These are phyloP conservation scores for Rhazya stricta DNA, from an alignment of 257 asterid genomes.

Conservation along the genomic window DNA sequence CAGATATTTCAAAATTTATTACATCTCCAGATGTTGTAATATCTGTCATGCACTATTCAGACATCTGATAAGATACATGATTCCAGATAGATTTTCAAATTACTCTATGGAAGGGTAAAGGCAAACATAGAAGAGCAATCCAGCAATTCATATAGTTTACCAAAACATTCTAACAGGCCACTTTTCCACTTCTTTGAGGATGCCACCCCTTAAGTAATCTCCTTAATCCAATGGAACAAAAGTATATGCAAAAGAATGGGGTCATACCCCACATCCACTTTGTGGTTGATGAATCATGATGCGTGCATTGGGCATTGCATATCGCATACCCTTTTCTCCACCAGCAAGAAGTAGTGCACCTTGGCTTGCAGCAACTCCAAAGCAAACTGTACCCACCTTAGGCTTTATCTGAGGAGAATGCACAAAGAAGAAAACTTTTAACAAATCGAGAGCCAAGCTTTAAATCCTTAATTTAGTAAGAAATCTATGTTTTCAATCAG, in stretches of 20 bases:
- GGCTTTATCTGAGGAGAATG: slow-evolving; percentile 73
- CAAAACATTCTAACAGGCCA: background rate
- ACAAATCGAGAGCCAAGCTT: slow-evolving; percentile 14
- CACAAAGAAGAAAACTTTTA: slow-evolving; percentile 10
- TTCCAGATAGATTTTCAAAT: background rate
- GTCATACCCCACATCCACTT: slow-evolving; percentile 87
- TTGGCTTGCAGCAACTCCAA: slow-evolving; percentile 94
- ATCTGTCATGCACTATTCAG: background rate
- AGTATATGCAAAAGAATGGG: background rate
- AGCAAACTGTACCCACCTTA: slow-evolving; percentile 93
- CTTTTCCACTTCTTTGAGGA: background rate
- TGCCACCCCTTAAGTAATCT: background rate
- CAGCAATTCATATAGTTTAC: background rate
- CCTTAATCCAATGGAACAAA: background rate
- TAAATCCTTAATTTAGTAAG: background rate
- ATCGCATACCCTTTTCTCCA: slow-evolving; percentile 97
- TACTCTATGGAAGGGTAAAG: background rate
- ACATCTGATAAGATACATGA: background rate
- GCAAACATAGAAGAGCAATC: background rate
- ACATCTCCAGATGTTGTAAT: background rate
- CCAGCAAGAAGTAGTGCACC: slow-evolving; percentile 98
- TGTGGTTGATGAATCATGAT: slow-evolving; percentile 97
- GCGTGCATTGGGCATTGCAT: slow-evolving; percentile 96
- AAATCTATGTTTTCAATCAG: background rate
- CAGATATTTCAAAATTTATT: background rate